A percentile compares a stretch with the other conserved stretches of the same genome.
Evolutionary conservation across 805 yeast species (phyloP).

Genomic region (Metschnikowia santaceciliae): DNA sequence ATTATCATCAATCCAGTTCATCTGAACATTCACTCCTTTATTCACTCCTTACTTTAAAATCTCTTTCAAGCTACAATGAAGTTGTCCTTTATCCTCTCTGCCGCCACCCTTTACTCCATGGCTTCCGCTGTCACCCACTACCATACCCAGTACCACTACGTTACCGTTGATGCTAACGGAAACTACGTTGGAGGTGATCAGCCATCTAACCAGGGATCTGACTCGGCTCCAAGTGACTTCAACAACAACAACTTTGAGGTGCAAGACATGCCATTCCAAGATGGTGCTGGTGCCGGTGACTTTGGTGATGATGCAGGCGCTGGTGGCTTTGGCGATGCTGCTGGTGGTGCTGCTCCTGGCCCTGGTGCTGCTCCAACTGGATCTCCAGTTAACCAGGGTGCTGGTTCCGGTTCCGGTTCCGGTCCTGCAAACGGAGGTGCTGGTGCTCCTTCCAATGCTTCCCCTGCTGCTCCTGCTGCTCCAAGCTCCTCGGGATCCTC

Average conservation of each 20-base stretch:
- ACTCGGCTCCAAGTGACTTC: too few species aligned
- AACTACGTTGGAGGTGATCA: slow-evolving; percentile 6
- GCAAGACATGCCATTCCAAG: not conserved
- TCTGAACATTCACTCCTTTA: not conserved
- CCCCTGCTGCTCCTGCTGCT: slow-evolving; percentile 1
- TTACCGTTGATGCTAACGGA: slow-evolving; percentile 23
- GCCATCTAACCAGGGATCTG: not conserved
- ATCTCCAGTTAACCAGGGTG: not conserved
- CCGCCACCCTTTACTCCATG: slow-evolving; percentile 19
- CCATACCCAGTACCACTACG: slow-evolving; percentile 26
- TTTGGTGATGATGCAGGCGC: not conserved
- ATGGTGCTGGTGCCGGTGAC: not conserved
- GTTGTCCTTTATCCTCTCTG: slow-evolving; percentile 12
- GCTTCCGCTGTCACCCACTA: slow-evolving; percentile 23
- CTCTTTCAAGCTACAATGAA: slow-evolving; percentile 1
- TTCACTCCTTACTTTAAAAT: not conserved
- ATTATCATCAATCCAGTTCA: not conserved
- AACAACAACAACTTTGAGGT: too few species aligned
- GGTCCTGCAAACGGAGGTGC: not conserved
- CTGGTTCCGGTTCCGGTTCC: not conserved
- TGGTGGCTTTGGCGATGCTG: not conserved
- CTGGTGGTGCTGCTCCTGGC: not conserved
- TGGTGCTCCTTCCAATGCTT: not conserved
- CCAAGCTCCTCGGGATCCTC: not conserved
- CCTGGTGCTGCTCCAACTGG: not conserved